Conservation (phyloP, 306 rosid genomes). For the Cicer chorassanicum region DNA sequence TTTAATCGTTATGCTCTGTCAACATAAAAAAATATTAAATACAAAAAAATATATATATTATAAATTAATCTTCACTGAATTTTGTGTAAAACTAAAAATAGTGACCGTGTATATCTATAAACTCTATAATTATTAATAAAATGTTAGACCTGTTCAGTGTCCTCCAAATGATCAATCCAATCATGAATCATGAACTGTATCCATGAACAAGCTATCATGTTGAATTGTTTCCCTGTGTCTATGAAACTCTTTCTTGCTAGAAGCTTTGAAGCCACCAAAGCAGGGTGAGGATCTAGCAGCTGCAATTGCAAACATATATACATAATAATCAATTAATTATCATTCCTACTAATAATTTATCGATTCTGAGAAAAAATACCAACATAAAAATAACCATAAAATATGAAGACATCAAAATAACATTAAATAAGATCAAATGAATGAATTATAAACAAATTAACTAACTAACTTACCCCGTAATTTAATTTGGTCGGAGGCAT, state of each 20-base stretch:
- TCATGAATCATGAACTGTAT: constrained; percentile 88
- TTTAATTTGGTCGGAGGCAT: constrained; percentile 65
- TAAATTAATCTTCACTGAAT: too few relatives aligned
- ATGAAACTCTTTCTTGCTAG: constrained; percentile 64
- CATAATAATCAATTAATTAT: not conserved
- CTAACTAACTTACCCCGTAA: constrained; percentile 51
- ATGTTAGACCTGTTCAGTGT: constrained; percentile 59
- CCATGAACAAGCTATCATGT: constrained; percentile 82
- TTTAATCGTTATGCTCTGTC: too few relatives aligned
- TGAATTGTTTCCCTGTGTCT: constrained; percentile 74
- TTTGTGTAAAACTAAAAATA: too few relatives aligned
- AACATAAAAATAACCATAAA: not conserved
- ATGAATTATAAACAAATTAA: not conserved
- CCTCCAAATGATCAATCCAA: constrained; percentile 86
- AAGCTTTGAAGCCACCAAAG: constrained; percentile 68
- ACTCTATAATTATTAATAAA: not conserved
- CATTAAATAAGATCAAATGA: not conserved
- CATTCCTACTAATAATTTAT: too few relatives aligned
- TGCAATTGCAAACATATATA: constrained; percentile 4
- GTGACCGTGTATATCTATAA: too few relatives aligned
- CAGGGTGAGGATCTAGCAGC: constrained; percentile 73
- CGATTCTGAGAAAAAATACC: too few relatives aligned
- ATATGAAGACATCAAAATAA: not conserved
- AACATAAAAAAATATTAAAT: too few relatives aligned
- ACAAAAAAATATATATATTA: too few relatives aligned